Base-by-base conservation (phyloP, 129 eudicot species). In the Apium graveolens region DNA sequence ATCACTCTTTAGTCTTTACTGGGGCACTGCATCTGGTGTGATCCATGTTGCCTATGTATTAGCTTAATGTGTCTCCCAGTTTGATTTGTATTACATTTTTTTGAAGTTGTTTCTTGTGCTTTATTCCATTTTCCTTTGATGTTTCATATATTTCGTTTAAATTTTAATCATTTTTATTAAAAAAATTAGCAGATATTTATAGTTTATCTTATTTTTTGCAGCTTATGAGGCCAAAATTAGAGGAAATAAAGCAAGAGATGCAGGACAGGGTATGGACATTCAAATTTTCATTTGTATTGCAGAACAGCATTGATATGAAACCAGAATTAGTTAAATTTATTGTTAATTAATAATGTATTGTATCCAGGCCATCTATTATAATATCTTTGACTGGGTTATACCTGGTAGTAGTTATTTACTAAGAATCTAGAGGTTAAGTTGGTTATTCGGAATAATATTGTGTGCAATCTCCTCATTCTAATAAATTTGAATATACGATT, bases 191-290 rank as follows among this genome's bases (percentile, higher is more conserved):
- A 81, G 7, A 48, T 77, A 14, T 51, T 31, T 75, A 69, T 45
- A 53, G 65, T 76, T 34, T 79, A 74, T 35, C 41, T 48, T 79
- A 21, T 76, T 73, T 80, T 82, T 21, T 79, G 83, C 96, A 95
- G 99, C 88, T 95, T 71, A 53, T 95, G 85, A 92, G 96, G 80
- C 97, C 97, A 48, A 78, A 79, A 55, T 72, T 95, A 81, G 97
- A 92, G 86, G 88, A 80, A 79, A 86, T 95, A 72, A 90, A 88
- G 83, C 87, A 81, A 85, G 99, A 95, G 81, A 87, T 95, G 95
- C 84, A 90, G 60, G 84, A 76, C 69, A 92, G 81, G 92, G 99
- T 95, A 92, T 73, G 82, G 5, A 46, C 69, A 24, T 77, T 62
- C 13, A 68, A 75, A 68, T 45, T 51, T 77, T 37, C 42, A 73